Base-by-base conservation (phyloP, 805 yeast genomes). In the Kazachstania taianensis region DNA sequence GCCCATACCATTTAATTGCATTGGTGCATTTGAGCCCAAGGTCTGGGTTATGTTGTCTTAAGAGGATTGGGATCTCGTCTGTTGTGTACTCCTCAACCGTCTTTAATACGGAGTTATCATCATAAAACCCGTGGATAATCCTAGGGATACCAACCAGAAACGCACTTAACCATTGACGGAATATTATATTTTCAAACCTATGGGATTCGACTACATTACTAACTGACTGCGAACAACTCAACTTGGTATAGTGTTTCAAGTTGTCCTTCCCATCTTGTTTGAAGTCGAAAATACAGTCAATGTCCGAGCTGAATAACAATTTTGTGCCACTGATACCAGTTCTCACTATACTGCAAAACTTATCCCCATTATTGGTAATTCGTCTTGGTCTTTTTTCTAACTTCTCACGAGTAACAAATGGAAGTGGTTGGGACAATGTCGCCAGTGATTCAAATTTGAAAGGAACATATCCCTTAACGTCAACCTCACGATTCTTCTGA, bases 111-210 rank as follows among this genome's bases (percentile, higher is more conserved):
- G 80, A 66, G 23, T 73, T 60, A 13, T 81, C 81, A 53, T 85
- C 94, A 46, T 96, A 70, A 58, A 81, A 92, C 0, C 96, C 99
- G 52, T 83, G 83, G 4, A 82, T 70, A 4, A 89, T 69, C 40
- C 72, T 72, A n/a, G 81, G 77, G 15, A 92, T 71, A 4, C 98
- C 98, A 30, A 84, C 66, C 16, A 92, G 63, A 56, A 86, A 92
- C 43, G 94, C 81, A 62, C 86, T 97, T 2, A 94, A 84, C 99
- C 99, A 92, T 0, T 94, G 70, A 41, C 66, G 72, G 53, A 80
- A 73, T 30, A 92, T 62, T 58, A 85, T 86, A 37, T 67, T 69
- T 52, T 89, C 96, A 52, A 89, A 85, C 14, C 54, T 67, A 26
- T 66, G 66, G 12, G 80, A 75, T 26, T 78, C 78, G 12, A 69